A percentile compares a stretch with the other conserved stretches of the same genome.
Conservation (phyloP, 371 early-diverging fungal genomes). For the Funneliformis caledonium region DNA sequence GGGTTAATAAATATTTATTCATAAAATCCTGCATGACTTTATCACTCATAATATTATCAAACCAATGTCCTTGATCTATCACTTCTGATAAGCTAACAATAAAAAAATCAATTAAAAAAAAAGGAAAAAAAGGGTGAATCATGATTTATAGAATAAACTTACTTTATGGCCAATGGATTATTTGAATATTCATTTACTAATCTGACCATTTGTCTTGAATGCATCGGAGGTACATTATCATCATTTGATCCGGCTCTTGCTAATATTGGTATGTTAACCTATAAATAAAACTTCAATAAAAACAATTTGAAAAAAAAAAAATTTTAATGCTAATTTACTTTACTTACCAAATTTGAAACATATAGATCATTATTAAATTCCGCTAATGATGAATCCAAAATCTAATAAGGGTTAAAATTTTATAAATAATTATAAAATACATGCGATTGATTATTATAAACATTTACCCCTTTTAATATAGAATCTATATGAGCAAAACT, state of each 20-base stretch:
- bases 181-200: slow-evolving; percentile 64
- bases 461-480: slow-evolving; percentile 60
- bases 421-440: slow-evolving; percentile 22
- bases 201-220: slow-evolving; percentile 63
- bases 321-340: neutral
- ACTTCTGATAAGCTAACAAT: slow-evolving; percentile 60
- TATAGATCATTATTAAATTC: slow-evolving; percentile 77
- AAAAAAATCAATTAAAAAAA: neutral
- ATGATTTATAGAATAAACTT: slow-evolving; percentile 19
- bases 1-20: slow-evolving; percentile 38
- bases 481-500: slow-evolving; percentile 67
- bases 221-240: slow-evolving; percentile 75
- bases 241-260: slow-evolving; percentile 65
- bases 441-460: neutral
- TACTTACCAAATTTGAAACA: slow-evolving; percentile 62
- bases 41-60: slow-evolving; percentile 59
- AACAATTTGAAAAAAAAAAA: neutral
- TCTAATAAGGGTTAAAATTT: slow-evolving; percentile 45
- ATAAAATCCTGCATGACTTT: slow-evolving; percentile 54
- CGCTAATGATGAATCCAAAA: slow-evolving; percentile 68
- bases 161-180: slow-evolving; percentile 48
- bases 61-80: slow-evolving; percentile 69
- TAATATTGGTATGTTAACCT: slow-evolving; percentile 65
- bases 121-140: neutral
- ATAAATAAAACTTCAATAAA: slow-evolving; percentile 2